Percentiles rank a stretch among this genome's conserved stretches.
Conservation (phyloP, 169 alveolate species). For the Plasmodium malariae region DNA sequence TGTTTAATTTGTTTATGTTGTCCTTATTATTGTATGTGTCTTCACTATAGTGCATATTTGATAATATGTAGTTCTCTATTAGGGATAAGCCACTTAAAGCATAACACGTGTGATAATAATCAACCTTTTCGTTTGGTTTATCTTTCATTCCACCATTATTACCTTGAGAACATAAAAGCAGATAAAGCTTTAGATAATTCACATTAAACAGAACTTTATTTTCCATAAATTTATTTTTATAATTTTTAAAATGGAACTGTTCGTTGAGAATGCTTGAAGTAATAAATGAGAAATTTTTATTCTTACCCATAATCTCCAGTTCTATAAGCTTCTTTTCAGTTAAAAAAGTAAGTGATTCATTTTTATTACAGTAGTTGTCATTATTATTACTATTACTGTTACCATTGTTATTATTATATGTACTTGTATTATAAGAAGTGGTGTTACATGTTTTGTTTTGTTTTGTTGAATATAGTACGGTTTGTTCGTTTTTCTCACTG, state of each 20-base stretch:
- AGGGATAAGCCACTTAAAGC: slow-evolving; percentile 92
- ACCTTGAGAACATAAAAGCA: slow-evolving; percentile 83
- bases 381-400: not conserved
- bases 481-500: slow-evolving; percentile 77
- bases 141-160: slow-evolving; percentile 94
- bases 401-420: not conserved
- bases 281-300: too few relatives aligned
- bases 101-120: slow-evolving; percentile 96
- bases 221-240: slow-evolving; percentile 76
- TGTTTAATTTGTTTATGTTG: slow-evolving; percentile 39
- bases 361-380: not conserved
- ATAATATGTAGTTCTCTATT: slow-evolving; percentile 48
- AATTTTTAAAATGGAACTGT: slow-evolving; percentile 42
- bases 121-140: slow-evolving; percentile 96
- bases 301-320: too few relatives aligned
- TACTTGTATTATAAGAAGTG: not conserved
- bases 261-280: slow-evolving; percentile 12
- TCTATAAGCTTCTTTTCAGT: too few relatives aligned
- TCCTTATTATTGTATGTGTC: not conserved
- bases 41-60: not conserved
- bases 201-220: slow-evolving; percentile 78
- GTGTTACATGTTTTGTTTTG: not conserved
- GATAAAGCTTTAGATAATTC: slow-evolving; percentile 72
- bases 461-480: not conserved
- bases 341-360: too few relatives aligned